These are phyloP conservation scores for Polytolypa hystricis DNA, from an alignment of 2,329 filamentous ascomycete species.

Conservation along the genomic window DNA sequence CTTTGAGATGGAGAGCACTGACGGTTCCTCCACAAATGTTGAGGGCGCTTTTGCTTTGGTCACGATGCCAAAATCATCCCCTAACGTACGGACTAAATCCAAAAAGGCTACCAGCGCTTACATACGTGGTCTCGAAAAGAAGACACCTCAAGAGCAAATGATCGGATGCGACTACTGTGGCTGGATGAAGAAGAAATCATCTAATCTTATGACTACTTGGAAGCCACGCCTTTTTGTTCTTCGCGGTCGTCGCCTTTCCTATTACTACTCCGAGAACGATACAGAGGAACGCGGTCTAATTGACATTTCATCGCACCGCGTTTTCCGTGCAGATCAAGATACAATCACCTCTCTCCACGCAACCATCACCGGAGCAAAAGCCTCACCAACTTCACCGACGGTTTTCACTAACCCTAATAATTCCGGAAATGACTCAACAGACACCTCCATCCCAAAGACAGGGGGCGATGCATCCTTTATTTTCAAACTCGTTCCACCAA, in stretches of 20 bases:
- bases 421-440: conserved; percentile 24
- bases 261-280: conserved; percentile 92
- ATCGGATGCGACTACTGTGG: conserved; percentile 82
- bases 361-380: conserved; percentile 76
- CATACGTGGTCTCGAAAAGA: conserved; percentile 70
- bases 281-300: conserved; percentile 90
- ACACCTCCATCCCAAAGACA: neutral
- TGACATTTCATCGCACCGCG: conserved; percentile 93
- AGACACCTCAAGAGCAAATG: conserved; percentile 73
- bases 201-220: conserved; percentile 94
- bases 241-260: conserved; percentile 79
- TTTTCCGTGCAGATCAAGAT: conserved; percentile 89
- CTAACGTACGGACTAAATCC: conserved; percentile 47
- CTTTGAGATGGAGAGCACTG: conserved; percentile 68
- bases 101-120: conserved; percentile 97
- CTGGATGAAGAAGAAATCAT: conserved; percentile 99
- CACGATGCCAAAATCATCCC: conserved; percentile 41
- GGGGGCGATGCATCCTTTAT: conserved; percentile 61
- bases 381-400: conserved; percentile 49
- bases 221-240: conserved; percentile 93
- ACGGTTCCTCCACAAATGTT: conserved; percentile 41
- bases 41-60: conserved; percentile 39
- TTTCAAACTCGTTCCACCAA: conserved; percentile 92
- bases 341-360: conserved; percentile 83
- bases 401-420: conserved; percentile 13